phyloP scores from a whole-genome alignment of 345 rosid species.

The Viola odorata region DNA sequence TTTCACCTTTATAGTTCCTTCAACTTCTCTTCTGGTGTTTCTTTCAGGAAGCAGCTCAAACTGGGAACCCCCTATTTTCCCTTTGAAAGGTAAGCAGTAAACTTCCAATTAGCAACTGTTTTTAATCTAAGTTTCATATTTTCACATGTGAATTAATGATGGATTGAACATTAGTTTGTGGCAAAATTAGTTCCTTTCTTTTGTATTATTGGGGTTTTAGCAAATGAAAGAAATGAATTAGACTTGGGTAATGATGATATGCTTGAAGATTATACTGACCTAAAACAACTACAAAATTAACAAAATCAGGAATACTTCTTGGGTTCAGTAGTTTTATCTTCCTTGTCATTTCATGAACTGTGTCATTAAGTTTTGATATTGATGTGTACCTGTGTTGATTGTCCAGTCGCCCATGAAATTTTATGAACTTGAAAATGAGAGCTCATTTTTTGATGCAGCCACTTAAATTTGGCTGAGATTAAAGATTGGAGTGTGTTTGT shows the following conservation, averaged over 20 bases:
- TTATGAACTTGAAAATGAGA: slow-evolving; percentile 31
- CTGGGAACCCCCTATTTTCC: slow-evolving; percentile 13
- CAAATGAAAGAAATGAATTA: too few species aligned
- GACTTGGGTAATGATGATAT: too few species aligned
- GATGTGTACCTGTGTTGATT: background rate
- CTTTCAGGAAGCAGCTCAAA: slow-evolving; percentile 28
- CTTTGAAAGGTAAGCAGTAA: slow-evolving; percentile 30
- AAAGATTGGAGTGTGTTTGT: slow-evolving; percentile 31
- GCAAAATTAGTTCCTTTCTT: too few species aligned
- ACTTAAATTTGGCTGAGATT: slow-evolving; percentile 61
- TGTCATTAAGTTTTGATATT: background rate
- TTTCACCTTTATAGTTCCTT: slow-evolving; percentile 18
- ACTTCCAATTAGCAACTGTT: background rate
- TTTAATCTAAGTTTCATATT: too few species aligned
- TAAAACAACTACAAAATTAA: too few species aligned
- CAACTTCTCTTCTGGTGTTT: slow-evolving; percentile 13
- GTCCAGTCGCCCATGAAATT: background rate
- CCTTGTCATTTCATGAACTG: background rate
- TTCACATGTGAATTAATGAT: too few species aligned
- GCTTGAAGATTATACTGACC: too few species aligned
- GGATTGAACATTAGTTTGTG: too few species aligned
- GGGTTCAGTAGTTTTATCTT: background rate
- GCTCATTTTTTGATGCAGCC: slow-evolving; percentile 52
- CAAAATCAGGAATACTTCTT: too few species aligned
- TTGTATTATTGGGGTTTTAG: too few species aligned